Evolutionary conservation across 192 early-diverging fungal species (phyloP).

Genomic region (Cladochytrium replicatum): DNA sequence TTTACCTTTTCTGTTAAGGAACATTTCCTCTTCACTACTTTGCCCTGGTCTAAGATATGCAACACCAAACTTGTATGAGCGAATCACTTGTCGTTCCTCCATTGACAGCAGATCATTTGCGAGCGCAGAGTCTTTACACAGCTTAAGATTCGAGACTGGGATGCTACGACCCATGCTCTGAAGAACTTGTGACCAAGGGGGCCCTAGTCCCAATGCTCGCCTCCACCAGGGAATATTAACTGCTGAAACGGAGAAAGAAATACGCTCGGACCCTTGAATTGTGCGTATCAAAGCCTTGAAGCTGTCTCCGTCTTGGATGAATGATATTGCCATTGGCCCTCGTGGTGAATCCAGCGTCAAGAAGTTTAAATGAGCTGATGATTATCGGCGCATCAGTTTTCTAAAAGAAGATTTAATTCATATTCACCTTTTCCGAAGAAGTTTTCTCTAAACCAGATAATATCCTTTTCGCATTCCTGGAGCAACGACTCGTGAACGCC

Average conservation of each 20-base stretch:
- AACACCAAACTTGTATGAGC: constrained; percentile 75
- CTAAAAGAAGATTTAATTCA: constrained; percentile 5
- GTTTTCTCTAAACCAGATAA: constrained; percentile 55
- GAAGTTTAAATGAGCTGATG: constrained; percentile 39
- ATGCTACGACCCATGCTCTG: constrained; percentile 40
- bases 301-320: constrained; percentile 32
- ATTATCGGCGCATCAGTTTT: constrained; percentile 1
- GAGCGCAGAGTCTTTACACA: constrained; percentile 49
- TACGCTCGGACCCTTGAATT: constrained; percentile 46
- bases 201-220: constrained; percentile 31
- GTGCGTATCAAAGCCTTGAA: constrained; percentile 44
- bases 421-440: constrained; percentile 49
- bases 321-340: constrained; percentile 40
- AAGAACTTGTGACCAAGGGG: constrained; percentile 40
- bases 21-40: constrained; percentile 68
- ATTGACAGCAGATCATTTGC: constrained; percentile 55
- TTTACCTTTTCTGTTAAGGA: constrained; percentile 48
- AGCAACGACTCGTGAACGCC: constrained; percentile 45
- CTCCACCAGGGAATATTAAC: constrained; percentile 32
- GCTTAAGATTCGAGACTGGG: constrained; percentile 40
- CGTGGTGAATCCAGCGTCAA: constrained; percentile 31
- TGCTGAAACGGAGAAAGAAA: constrained; percentile 29
- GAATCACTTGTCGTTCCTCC: constrained; percentile 64
- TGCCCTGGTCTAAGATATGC: constrained; percentile 57
- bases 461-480: constrained; percentile 62